Evolutionary conservation across 2,329 filamentous ascomycete genomes (phyloP).

Genomic region (Phialophora expanda): DNA sequence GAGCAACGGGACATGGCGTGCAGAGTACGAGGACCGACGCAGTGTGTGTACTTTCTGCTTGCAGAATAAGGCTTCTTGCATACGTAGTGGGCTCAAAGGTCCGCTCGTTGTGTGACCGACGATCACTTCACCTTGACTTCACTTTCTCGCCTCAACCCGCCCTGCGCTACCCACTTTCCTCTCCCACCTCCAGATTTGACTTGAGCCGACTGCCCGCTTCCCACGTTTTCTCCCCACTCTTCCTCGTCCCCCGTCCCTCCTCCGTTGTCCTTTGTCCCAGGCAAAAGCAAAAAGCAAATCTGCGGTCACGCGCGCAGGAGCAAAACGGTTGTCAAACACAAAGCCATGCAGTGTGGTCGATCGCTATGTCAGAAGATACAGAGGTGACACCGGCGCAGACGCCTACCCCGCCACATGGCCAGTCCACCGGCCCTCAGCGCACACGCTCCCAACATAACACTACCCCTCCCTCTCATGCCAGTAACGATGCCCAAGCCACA

Average conservation of each 20-base stretch:
- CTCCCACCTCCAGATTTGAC: slow-evolving; percentile 7
- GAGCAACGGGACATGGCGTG: neutral
- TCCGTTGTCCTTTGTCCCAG: neutral
- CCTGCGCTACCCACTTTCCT: neutral
- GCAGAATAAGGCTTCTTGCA: slow-evolving; percentile 8
- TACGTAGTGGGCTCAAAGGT: neutral
- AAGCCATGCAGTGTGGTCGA: slow-evolving; percentile 29
- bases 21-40: neutral
- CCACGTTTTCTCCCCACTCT: slow-evolving; percentile 4
- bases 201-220: slow-evolving; percentile 2
- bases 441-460: slow-evolving; percentile 33
- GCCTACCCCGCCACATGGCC: slow-evolving; percentile 24
- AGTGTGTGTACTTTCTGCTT: neutral
- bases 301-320: slow-evolving; percentile 1
- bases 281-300: neutral
- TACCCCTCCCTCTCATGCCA: slow-evolving; percentile 30
- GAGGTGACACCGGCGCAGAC: slow-evolving; percentile 32
- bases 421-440: slow-evolving; percentile 18
- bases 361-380: slow-evolving; percentile 33
- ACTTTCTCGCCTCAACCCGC: slow-evolving; percentile 1
- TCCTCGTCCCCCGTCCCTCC: neutral
- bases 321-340: slow-evolving; percentile 15
- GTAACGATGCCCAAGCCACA: slow-evolving; percentile 49
- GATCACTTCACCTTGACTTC: slow-evolving; percentile 7
- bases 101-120: slow-evolving; percentile 8